Evolutionary conservation across 2,329 filamentous ascomycete genomes (phyloP), one percentile per base, ranked within the genome.

Genomic region (Fusarium solani-melongenae): DNA sequence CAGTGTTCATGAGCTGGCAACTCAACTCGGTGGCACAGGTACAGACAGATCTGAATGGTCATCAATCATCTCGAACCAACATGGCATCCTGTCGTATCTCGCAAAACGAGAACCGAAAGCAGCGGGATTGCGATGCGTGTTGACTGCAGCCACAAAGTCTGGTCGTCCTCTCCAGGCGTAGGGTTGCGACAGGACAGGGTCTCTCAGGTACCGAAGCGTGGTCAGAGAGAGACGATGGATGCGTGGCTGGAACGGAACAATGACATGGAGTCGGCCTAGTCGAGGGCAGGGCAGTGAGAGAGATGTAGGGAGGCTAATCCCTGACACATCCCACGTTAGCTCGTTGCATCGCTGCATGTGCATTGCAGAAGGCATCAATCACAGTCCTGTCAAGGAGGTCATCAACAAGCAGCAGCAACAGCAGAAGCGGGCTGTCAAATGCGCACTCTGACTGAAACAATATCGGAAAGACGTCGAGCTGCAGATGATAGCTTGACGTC

Each of bases 281-380:
- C 57, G 63, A 65, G 61, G 72, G 71, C 60, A 49, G 12, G 41
- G 41, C 44, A 49, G 20, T 22, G 41, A 41, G 20, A 46, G 41
- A 14, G 41, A 46, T 22, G 41, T 22, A 46, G 22, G 20, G 22
- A 49, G 44, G 44, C 44, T 17, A 49, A 73, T 67, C 59, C 65
- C 62, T 66, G 64, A 49, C 44, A 20, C 56, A 29, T 39, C 44
- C 67, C 63, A 61, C 57, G 62, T 58, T 75, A 66, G 61, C 51
- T 41, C 64, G 66, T 71, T 76, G 74, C 74, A 77, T 75, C 64
- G 67, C 44, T 58, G 39, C 34, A 61, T 62, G 64, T 72, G 70
- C 70, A 62, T 70, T 67, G 70, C 71, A 72, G 72, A 70, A 76
- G 55, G 64, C 67, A 63, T 57, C 64, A 63, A 56, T 62, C 31